These are phyloP conservation scores for Dendrothele bispora DNA, from an alignment of 768 basidiomycete species.

Conservation along the genomic window DNA sequence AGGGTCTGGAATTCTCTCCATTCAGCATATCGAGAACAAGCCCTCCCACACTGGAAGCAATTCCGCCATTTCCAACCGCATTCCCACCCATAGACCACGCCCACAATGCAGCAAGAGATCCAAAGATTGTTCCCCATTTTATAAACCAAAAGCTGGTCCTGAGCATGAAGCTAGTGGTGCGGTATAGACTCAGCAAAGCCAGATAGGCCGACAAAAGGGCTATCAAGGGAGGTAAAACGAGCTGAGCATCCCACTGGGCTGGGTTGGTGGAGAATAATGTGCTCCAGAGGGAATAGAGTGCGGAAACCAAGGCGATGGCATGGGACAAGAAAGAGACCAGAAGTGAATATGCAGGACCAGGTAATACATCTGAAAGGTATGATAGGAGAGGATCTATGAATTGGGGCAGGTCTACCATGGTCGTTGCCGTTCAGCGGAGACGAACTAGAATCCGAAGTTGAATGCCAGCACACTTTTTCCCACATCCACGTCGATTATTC, in stretches of 20 bases:
- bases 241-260: constrained; percentile 65
- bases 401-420: constrained; percentile 33
- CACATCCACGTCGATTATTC: no score
- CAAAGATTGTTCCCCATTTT: constrained; percentile 74
- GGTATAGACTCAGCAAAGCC: constrained; percentile 74
- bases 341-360: constrained; percentile 54
- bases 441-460: neutral
- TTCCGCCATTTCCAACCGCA: constrained; percentile 33
- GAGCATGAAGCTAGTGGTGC: constrained; percentile 75
- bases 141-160: constrained; percentile 65
- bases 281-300: constrained; percentile 46
- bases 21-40: constrained; percentile 43
- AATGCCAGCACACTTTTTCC: neutral
- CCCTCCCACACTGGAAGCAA: constrained; percentile 39
- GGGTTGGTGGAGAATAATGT: constrained; percentile 47
- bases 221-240: constrained; percentile 71
- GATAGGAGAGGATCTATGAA: constrained; percentile 55
- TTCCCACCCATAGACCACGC: constrained; percentile 52
- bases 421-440: neutral
- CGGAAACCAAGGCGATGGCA: constrained; percentile 46
- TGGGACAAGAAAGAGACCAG: constrained; percentile 53
- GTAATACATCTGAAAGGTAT: constrained; percentile 54
- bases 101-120: constrained; percentile 47
- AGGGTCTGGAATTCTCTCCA: constrained; percentile 28
- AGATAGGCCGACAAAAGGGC: constrained; percentile 73